phyloP scores from a whole-genome alignment of 441 rosid species.

The Adansonia grandidieri region DNA sequence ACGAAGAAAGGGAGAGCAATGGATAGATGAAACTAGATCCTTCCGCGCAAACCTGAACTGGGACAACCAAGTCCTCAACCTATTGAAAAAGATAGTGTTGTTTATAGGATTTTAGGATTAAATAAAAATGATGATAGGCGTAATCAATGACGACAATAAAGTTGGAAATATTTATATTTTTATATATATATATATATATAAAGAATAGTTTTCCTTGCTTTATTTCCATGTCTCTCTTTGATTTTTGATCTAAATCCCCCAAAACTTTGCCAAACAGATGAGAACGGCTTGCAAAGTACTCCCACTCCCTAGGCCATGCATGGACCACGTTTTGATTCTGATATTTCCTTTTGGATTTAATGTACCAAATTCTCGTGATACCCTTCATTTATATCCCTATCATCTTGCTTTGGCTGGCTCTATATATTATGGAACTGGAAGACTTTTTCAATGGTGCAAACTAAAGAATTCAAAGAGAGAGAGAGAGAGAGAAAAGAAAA shows the following conservation, averaged over 20 bases:
- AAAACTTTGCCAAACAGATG: conserved; percentile 14
- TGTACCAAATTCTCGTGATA: conserved; percentile 37
- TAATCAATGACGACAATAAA: conserved; percentile 42
- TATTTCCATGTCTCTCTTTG: background rate
- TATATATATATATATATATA: no score
- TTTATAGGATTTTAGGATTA: conserved; percentile 25
- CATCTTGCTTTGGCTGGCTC: conserved; percentile 22
- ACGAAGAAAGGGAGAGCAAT: background rate
- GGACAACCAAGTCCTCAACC: conserved; percentile 39
- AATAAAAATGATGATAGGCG: conserved; percentile 17
- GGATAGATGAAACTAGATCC: conserved; percentile 21
- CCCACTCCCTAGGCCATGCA: conserved; percentile 28
- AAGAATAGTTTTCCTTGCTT: background rate
- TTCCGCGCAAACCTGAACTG: conserved; percentile 1
- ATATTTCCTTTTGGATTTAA: conserved; percentile 21
- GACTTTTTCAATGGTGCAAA: conserved; percentile 2
- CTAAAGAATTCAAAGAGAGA: background rate
- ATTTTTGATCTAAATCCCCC: conserved; percentile 7
- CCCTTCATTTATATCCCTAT: conserved; percentile 9
- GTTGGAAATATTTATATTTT: background rate
- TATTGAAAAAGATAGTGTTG: conserved; percentile 22
- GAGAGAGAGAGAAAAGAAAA: background rate
- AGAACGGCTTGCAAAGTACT: conserved; percentile 37
- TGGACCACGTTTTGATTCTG: conserved; percentile 44
- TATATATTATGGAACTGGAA: background rate